These are phyloP conservation scores for Volvox carteri DNA, from an alignment of 163 green algal species.

Conservation along the genomic window DNA sequence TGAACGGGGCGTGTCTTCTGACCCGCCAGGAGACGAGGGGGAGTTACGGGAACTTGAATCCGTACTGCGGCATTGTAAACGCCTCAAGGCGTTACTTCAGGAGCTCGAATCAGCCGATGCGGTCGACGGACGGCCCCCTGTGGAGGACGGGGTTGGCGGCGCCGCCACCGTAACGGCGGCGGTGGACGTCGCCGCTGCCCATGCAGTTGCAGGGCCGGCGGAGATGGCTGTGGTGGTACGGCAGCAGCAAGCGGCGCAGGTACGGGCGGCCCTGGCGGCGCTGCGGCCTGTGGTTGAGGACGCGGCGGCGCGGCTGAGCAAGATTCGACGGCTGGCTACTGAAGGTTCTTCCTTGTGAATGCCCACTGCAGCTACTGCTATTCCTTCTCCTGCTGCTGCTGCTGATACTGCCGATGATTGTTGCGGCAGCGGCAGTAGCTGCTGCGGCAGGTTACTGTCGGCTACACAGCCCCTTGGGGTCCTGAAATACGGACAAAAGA, in stretches of 20 bases:
- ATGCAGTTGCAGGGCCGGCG: background rate
- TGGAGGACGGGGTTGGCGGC: background rate
- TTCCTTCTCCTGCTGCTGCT: no score
- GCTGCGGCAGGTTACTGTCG: no score
- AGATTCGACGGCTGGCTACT: slow-evolving; percentile 14
- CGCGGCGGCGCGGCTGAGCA: background rate
- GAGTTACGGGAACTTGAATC: slow-evolving; percentile 24
- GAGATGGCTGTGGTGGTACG: background rate
- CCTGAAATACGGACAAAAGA: no score
- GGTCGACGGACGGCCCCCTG: no score
- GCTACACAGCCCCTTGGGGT: no score
- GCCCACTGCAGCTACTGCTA: no score
- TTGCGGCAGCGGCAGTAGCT: no score
- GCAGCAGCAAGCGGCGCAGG: background rate
- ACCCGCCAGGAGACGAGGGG: no score
- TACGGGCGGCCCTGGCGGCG: background rate
- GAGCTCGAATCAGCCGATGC: background rate
- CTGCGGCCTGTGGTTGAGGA: slow-evolving; percentile 13
- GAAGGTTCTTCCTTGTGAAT: no score
- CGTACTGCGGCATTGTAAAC: slow-evolving; percentile 3
- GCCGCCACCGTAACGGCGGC: background rate
- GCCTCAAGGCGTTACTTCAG: background rate
- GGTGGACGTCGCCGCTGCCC: background rate
- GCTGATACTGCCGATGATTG: no score
- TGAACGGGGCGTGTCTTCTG: no score